Conservation (phyloP, 163 green algal genomes). For the Prototheca wickerhamii region DNA sequence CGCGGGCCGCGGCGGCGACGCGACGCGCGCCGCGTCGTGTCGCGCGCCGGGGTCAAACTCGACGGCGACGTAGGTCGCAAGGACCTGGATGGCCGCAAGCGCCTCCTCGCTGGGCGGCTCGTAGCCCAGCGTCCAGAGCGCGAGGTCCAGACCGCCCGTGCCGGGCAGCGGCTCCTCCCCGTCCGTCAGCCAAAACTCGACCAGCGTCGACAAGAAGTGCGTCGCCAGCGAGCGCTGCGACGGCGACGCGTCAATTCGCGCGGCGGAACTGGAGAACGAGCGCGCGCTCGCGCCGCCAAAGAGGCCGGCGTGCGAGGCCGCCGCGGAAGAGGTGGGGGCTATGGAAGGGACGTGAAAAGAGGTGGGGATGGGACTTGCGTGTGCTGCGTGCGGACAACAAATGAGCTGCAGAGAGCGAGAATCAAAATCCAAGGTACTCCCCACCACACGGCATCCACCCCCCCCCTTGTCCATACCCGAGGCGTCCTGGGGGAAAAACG, state of each 20-base stretch:
- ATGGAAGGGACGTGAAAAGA: too few species aligned
- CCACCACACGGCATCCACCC: too few species aligned
- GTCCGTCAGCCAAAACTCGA: conserved; percentile 81
- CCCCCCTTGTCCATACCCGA: too few species aligned
- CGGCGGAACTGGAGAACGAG: too few species aligned
- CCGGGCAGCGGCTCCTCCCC: conserved; percentile 50
- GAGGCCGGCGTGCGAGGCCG: too few species aligned
- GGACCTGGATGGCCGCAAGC: conserved; percentile 45
- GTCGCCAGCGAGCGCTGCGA: conserved; percentile 6
- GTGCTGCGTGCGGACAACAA: too few species aligned
- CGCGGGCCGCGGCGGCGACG: conserved; percentile 15
- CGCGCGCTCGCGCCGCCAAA: too few species aligned
- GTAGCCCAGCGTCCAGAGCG: conserved; percentile 30
- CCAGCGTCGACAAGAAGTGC: conserved; percentile 55
- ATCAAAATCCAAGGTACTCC: too few species aligned
- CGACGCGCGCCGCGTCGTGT: not conserved
- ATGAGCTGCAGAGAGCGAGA: too few species aligned
- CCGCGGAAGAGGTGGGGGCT: too few species aligned
- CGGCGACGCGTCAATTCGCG: too few species aligned
- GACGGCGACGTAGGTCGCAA: conserved; percentile 46
- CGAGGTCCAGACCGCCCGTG: not conserved
- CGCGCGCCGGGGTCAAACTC: not conserved
- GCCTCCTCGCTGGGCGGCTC: conserved; percentile 59
- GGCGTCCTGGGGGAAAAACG: conserved; percentile 59
- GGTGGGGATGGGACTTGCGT: too few species aligned